phyloP scores from a whole-genome alignment of 2,329 filamentous ascomycete genomes.

The Diaporthe humulicola region DNA sequence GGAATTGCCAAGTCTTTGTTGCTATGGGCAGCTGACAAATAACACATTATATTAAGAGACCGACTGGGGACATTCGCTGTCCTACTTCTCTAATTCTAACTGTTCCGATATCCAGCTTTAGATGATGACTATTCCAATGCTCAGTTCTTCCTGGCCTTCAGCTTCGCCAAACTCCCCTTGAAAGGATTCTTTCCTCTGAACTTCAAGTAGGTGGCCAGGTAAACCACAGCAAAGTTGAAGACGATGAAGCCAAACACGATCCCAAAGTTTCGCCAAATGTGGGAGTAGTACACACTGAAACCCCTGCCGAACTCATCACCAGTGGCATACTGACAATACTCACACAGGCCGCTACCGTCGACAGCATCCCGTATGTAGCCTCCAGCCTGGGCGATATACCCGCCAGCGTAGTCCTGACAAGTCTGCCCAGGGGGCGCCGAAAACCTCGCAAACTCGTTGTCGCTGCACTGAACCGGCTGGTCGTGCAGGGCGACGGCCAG shows the following conservation, averaged over 20 bases:
- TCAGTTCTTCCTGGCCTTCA: slow-evolving; percentile 9
- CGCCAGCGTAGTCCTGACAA: slow-evolving; percentile 68
- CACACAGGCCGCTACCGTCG: slow-evolving; percentile 52
- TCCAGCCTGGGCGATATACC: slow-evolving; percentile 60
- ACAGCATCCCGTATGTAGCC: slow-evolving; percentile 67
- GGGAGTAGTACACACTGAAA: slow-evolving; percentile 65
- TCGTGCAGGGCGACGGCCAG: slow-evolving; percentile 66
- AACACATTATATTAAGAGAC: neutral
- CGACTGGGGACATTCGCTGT: neutral
- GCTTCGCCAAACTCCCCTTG: slow-evolving; percentile 11
- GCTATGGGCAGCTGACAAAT: neutral
- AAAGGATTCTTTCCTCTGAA: slow-evolving; percentile 25
- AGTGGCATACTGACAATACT: slow-evolving; percentile 65
- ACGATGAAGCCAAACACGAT: slow-evolving; percentile 67
- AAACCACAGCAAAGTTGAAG: slow-evolving; percentile 73
- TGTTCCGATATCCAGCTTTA: neutral
- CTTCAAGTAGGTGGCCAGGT: slow-evolving; percentile 57
- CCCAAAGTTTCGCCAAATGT: slow-evolving; percentile 78
- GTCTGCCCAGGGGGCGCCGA: slow-evolving; percentile 64
- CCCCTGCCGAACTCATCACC: slow-evolving; percentile 65
- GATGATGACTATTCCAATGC: neutral
- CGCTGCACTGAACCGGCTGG: slow-evolving; percentile 59
- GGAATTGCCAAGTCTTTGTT: no score
- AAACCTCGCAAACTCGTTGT: slow-evolving; percentile 64
- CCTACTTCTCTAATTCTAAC: neutral